Evolutionary conservation across 306 rosid genomes (phyloP).

Genomic region (Castanopsis chinensis): DNA sequence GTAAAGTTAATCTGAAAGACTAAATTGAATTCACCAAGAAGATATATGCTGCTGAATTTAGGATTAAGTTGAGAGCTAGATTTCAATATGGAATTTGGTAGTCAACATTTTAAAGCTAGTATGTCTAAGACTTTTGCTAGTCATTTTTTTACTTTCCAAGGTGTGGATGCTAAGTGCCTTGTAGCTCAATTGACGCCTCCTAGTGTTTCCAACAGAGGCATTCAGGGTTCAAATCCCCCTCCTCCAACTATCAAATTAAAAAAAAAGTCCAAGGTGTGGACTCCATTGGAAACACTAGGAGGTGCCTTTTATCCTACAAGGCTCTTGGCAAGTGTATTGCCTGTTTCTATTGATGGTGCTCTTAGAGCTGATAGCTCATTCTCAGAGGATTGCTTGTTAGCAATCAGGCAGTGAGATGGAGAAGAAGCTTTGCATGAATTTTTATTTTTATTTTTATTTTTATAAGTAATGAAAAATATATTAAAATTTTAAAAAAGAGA

Average conservation of each 20-base stretch:
- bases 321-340: neutral
- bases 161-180: neutral
- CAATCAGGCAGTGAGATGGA: neutral
- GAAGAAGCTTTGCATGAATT: neutral
- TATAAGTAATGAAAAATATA: too few relatives aligned
- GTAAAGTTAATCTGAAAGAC: neutral
- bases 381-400: neutral
- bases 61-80: neutral
- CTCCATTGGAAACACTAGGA: too few relatives aligned
- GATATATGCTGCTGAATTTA: neutral
- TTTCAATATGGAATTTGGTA: neutral
- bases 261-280: too few relatives aligned
- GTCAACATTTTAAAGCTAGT: neutral
- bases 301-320: too few relatives aligned
- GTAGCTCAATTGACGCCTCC: too few relatives aligned
- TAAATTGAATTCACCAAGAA: neutral
- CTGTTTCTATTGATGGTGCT: neutral
- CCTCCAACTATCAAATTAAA: too few relatives aligned
- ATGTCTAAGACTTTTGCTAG: neutral
- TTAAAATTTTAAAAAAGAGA: too few relatives aligned
- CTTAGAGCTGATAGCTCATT: neutral
- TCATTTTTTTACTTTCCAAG: neutral
- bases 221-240: too few relatives aligned
- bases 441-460: too few relatives aligned
- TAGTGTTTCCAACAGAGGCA: too few relatives aligned